These are phyloP conservation scores for Herpetomonas samuelpessoai DNA, from an alignment of 208 protist species.

Conservation along the genomic window DNA sequence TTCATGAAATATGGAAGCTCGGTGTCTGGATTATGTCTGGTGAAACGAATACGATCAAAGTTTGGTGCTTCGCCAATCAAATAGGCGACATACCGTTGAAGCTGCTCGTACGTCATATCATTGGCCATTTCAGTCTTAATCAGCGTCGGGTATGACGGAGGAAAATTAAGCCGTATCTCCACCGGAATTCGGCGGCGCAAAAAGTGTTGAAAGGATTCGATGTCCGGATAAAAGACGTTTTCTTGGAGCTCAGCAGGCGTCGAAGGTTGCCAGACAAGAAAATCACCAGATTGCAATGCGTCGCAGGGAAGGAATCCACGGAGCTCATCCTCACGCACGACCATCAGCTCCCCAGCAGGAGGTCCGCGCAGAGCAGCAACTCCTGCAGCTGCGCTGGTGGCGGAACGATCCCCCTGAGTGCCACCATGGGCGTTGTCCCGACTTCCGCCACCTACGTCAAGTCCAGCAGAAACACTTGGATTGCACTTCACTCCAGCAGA, in stretches of 20 bases:
- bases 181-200: conserved; percentile 62
- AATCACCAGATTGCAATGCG: conserved; percentile 56
- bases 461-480: conserved; percentile 3
- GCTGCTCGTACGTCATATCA: conserved; percentile 88
- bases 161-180: conserved; percentile 66
- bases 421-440: no score
- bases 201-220: conserved; percentile 82
- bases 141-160: conserved; percentile 64
- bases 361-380: conserved; percentile 6
- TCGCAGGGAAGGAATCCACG: conserved; percentile 39
- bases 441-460: no score
- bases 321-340: conserved; percentile 49
- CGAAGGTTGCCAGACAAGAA: conserved; percentile 63
- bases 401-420: not conserved
- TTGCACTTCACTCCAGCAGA: no score
- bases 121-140: conserved; percentile 66
- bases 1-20: conserved; percentile 88
- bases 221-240: conserved; percentile 78
- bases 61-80: conserved; percentile 63
- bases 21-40: conserved; percentile 83
- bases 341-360: conserved; percentile 25
- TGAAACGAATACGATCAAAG: conserved; percentile 86
- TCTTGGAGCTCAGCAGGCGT: conserved; percentile 39
- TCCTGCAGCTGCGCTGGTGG: conserved; percentile 12
- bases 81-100: conserved; percentile 78